These are phyloP conservation scores for Acanthamoeba divionensis DNA, from an alignment of 208 protist genomes.

Conservation along the genomic window DNA sequence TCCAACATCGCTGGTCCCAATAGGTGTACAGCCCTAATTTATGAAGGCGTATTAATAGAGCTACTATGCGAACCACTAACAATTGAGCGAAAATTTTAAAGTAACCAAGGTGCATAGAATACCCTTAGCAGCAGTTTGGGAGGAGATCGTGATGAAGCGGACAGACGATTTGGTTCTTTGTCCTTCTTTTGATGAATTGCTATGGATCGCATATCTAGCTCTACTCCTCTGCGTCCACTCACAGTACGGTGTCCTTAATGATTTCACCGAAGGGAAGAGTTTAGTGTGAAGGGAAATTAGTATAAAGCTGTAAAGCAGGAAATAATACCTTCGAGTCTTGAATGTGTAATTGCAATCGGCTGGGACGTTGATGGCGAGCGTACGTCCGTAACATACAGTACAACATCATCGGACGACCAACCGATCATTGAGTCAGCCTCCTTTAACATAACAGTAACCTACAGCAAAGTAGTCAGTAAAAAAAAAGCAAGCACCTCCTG, in stretches of 20 bases:
- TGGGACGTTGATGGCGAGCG: not conserved
- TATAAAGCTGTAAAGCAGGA: too few relatives aligned
- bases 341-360: not conserved
- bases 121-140: not conserved
- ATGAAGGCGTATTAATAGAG: not conserved
- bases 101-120: not conserved
- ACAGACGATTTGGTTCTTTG: not conserved
- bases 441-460: not conserved
- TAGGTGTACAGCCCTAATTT: conserved; percentile 51
- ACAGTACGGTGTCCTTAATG: not conserved
- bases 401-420: not conserved
- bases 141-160: not conserved
- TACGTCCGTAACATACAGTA: not conserved
- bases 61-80: too few relatives aligned
- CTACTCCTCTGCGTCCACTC: not conserved
- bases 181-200: conserved; percentile 29
- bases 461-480: not conserved
- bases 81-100: too few relatives aligned
- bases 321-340: conserved; percentile 10
- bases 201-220: not conserved
- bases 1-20: not conserved
- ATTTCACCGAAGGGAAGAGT: too few relatives aligned
- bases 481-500: too few relatives aligned
- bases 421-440: not conserved
- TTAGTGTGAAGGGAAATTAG: too few relatives aligned